phyloP scores from a whole-genome alignment of 2,329 filamentous ascomycete genomes.

The Talaromyces sp. region DNA sequence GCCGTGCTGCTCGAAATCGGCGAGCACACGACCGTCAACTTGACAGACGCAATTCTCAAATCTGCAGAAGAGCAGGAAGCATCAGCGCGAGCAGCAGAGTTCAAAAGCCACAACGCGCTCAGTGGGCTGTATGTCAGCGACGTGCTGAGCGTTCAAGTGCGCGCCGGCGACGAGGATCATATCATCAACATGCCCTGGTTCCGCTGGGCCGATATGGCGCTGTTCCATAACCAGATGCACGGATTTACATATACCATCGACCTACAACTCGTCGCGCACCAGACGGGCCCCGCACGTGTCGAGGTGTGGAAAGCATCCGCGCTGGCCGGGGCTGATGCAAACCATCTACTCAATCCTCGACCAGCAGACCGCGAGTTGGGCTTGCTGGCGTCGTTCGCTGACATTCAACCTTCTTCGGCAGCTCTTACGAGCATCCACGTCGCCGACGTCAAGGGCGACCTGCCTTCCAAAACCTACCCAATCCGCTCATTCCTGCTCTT shows the following conservation, averaged over 20 bases:
- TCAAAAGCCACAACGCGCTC: neutral
- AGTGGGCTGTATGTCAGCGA: slow-evolving; percentile 2
- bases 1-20: neutral
- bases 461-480: slow-evolving; percentile 2
- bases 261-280: neutral
- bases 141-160: neutral
- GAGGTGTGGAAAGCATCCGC: slow-evolving; percentile 10
- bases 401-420: neutral
- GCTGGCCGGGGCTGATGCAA: neutral
- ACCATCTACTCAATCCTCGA: neutral
- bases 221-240: slow-evolving; percentile 10
- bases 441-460: neutral
- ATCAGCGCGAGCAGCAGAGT: neutral
- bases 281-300: neutral
- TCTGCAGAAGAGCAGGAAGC: neutral
- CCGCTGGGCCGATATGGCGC: neutral
- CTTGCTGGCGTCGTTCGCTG: neutral
- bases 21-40: neutral
- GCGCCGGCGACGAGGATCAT: slow-evolving; percentile 1
- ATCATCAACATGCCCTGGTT: slow-evolving; percentile 11
- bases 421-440: neutral
- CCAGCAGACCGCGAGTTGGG: neutral
- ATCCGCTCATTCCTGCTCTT: slow-evolving; percentile 1
- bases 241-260: slow-evolving; percentile 1
- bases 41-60: slow-evolving; percentile 4